Percentiles rank a stretch among this genome's conserved stretches.
Conservation (phyloP, 2,329 filamentous ascomycete genomes). For the Penicillium sp. region DNA sequence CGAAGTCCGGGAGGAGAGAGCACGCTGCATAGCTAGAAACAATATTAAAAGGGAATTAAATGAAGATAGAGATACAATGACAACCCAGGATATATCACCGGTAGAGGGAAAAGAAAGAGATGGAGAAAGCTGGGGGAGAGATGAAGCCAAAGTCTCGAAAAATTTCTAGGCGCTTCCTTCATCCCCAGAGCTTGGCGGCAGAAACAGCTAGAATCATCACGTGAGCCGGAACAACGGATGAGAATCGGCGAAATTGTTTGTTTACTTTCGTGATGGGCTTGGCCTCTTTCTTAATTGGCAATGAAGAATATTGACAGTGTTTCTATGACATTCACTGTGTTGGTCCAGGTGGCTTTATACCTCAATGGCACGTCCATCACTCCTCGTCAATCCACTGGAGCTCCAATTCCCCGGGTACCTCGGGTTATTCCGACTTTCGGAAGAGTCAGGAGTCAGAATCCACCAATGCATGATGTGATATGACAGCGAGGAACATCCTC, state of each 20-base stretch:
- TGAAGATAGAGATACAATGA: constrained; percentile 21
- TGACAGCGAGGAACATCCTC: no score
- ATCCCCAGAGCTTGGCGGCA: constrained; percentile 43
- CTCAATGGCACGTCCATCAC: no score
- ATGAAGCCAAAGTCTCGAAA: constrained; percentile 42
- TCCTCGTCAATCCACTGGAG: no score
- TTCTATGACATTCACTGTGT: no score
- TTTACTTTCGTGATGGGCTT: no score
- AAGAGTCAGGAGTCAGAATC: no score
- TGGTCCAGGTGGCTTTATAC: no score
- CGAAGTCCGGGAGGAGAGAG: constrained; percentile 79
- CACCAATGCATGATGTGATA: not conserved
- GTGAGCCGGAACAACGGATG: constrained; percentile 25
- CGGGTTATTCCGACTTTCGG: constrained; percentile 1
- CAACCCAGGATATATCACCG: constrained; percentile 36
- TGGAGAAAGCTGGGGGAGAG: constrained; percentile 29
- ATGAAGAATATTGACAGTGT: no score
- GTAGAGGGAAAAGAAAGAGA: constrained; percentile 28
- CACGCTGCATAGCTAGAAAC: constrained; percentile 74
- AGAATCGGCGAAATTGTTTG: constrained; percentile 15
- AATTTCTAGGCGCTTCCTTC: constrained; percentile 31
- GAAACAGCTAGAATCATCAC: constrained; percentile 44
- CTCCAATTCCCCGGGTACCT: not conserved
- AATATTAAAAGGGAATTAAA: constrained; percentile 26
- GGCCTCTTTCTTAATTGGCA: no score